Conservation (phyloP, 2,329 filamentous ascomycete genomes). For the Ambrosiella beaveri region DNA sequence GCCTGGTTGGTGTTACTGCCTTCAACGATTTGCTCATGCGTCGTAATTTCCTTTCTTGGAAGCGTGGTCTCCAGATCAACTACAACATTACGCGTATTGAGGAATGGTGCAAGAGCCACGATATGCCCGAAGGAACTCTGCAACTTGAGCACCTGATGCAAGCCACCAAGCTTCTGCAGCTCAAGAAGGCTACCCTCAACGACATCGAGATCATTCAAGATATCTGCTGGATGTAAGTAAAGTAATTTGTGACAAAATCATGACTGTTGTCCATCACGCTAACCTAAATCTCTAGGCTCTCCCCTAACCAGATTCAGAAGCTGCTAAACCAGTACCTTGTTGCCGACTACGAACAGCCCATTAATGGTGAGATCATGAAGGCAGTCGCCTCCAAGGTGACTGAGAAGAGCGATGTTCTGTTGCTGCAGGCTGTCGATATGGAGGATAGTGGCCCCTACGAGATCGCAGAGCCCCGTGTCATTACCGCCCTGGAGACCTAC, state of each 20-base stretch:
- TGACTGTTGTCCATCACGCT: neutral
- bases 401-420: slow-evolving; percentile 91
- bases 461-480: slow-evolving; percentile 89
- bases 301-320: slow-evolving; percentile 97
- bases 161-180: slow-evolving; percentile 92
- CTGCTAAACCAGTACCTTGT: slow-evolving; percentile 96
- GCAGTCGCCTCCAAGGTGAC: slow-evolving; percentile 91
- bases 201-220: slow-evolving; percentile 99
- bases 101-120: slow-evolving; percentile 99
- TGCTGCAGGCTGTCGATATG: slow-evolving; percentile 93
- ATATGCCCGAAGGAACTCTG: slow-evolving; percentile 95
- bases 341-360: slow-evolving; percentile 96
- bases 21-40: slow-evolving; percentile 98
- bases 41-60: slow-evolving; percentile 97
- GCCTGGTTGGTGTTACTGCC: slow-evolving; percentile 86
- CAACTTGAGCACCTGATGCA: slow-evolving; percentile 99
- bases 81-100: slow-evolving; percentile 99
- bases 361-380: slow-evolving; percentile 99
- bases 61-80: slow-evolving; percentile 97
- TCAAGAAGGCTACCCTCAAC: slow-evolving; percentile 97
- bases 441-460: slow-evolving; percentile 97
- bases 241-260: slow-evolving; percentile 24
- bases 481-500: slow-evolving; percentile 93
- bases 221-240: slow-evolving; percentile 96
- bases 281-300: slow-evolving; percentile 43